Conservation (phyloP, 106 monocot species). For the Chionographis japonica region DNA sequence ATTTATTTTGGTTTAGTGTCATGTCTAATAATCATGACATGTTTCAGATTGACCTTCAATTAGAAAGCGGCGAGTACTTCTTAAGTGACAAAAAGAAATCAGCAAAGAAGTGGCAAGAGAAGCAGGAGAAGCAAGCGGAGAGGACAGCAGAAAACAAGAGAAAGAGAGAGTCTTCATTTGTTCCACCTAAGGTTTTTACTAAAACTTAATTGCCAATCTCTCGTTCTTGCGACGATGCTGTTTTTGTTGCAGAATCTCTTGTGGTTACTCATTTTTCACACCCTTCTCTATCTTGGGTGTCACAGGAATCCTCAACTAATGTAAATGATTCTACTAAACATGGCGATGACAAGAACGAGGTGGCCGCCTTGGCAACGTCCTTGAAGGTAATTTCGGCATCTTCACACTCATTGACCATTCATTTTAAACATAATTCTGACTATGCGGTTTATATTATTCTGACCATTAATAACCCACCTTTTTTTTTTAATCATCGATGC, state of each 20-base stretch:
- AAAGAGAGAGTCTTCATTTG: constrained; percentile 87
- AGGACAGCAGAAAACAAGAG: constrained; percentile 85
- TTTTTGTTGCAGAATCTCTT: not conserved
- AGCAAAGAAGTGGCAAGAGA: constrained; percentile 83
- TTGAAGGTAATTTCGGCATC: constrained; percentile 55
- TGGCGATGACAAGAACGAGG: constrained; percentile 25
- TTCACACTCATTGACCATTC: not conserved
- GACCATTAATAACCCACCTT: not conserved
- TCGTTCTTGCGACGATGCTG: not conserved
- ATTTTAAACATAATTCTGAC: no score
- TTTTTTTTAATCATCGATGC: no score
- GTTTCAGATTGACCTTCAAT: constrained; percentile 77
- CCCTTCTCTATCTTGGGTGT: not conserved
- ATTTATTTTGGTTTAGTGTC: not conserved
- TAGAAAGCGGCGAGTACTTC: constrained; percentile 97
- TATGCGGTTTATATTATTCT: not conserved
- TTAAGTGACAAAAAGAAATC: constrained; percentile 86
- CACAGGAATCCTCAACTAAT: constrained; percentile 33
- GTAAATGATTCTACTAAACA: constrained; percentile 24
- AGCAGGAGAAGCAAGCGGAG: constrained; percentile 81
- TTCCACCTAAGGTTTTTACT: constrained; percentile 74
- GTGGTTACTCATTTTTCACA: no score
- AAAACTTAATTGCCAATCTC: not conserved
- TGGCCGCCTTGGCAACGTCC: constrained; percentile 46
- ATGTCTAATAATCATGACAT: not conserved